Base-by-base conservation (phyloP, 1,139 yeast species). In the Protomyces inundatus region DNA sequence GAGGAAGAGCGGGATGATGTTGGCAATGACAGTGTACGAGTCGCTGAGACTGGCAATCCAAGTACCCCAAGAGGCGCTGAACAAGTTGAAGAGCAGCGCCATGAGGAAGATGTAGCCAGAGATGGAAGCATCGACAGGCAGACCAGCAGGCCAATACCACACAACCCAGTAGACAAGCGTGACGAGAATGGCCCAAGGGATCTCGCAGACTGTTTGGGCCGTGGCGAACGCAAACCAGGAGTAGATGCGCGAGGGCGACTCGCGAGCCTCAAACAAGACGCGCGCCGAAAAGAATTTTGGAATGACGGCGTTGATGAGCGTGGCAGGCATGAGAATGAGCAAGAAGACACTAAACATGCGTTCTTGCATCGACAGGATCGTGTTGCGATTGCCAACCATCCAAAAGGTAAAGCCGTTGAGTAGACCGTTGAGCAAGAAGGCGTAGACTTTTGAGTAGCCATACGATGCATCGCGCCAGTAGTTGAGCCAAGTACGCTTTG, bases 401-500 rank as follows among this genome's bases (percentile, higher is more conserved):
- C 80, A 82, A 71, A 80, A 83, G 6, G 85, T 77, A 68, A 83
- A 82, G 33, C 87, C 86, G 68, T 80, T 77, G 57, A 82, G 77
- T 56, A 83, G 75, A 59, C 85, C 86, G 67, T 77, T 75, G 54
- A 74, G 64, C 30, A 75, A 55, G 39, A 83, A 77, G 71, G 87
- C 78, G 68, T 82, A 76, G 33, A 85, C 63, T 76, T 87, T 87
- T 61, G 89, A 80, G 81, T 86, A 86, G 57, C 86, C 81, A 73
- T 86, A 87, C 34, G 78, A 71, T 16, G 93, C 93, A 16, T 88
- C 80, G 77, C 95, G 82, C 87, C 88, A 87, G 72, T 84, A 82
- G 72, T 85, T 88, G 70, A 83, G 80, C 69, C 85, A 76, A 48
- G 82, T 84, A 59, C 84, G 77, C 60, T 74, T 68, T 30, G 84